Conservation (phyloP, 352 stramenopile genomes). For the Phytophthora uliginosa region DNA sequence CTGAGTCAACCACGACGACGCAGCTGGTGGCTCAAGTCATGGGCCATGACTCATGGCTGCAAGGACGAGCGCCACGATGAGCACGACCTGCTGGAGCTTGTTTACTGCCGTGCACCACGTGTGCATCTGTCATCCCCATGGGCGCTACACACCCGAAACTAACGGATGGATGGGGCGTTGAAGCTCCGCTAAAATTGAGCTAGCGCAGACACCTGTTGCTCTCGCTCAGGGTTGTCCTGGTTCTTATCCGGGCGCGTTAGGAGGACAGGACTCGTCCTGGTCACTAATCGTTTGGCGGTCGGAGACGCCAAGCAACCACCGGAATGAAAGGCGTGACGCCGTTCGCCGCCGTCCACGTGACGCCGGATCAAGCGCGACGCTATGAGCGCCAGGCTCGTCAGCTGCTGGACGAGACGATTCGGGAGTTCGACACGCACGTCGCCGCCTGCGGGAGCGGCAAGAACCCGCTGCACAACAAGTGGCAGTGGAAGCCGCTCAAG, state of each 20-base stretch:
- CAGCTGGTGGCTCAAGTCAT: neutral
- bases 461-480: constrained; percentile 42
- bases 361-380: constrained; percentile 18
- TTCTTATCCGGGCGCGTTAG: neutral
- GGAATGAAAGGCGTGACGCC: constrained; percentile 33
- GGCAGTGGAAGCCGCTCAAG: constrained; percentile 44
- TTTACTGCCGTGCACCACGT: neutral
- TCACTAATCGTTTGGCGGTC: constrained; percentile 22
- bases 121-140: neutral
- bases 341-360: constrained; percentile 33
- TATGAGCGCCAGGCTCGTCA: constrained; percentile 31
- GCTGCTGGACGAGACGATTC: constrained; percentile 37
- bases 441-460: constrained; percentile 16
- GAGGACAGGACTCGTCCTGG: neutral
- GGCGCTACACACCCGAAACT: neutral
- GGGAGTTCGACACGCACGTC: constrained; percentile 27
- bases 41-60: neutral
- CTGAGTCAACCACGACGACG: neutral
- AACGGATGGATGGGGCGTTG: neutral
- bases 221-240: neutral
- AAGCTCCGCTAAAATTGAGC: neutral
- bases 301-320: neutral
- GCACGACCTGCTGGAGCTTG: neutral
- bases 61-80: neutral
- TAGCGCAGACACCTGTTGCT: neutral